Evolutionary conservation across 2,329 filamentous ascomycete species (phyloP), one percentile per base, ranked within the genome.

Genomic region (Aspergillus udagawae): DNA sequence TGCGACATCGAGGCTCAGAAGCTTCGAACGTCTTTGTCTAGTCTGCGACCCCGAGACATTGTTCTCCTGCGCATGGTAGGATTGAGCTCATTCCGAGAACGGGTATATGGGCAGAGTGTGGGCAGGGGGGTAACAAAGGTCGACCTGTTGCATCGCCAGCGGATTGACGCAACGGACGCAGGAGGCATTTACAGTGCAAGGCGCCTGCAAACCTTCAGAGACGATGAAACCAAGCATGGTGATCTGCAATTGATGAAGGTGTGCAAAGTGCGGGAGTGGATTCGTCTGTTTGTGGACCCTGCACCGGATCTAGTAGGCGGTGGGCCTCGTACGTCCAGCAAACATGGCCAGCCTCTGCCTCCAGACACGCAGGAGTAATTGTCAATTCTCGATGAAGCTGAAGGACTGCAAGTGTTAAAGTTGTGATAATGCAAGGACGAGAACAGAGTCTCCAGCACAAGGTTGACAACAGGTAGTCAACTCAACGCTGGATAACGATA

Each of bases 101-200:
- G 83, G 65, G 92, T 97, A 0, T 92, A 94, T 65, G 92, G 93
- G 0, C 89, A 95, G 71, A 94, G 88, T 67, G 75, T 97, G 60
- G 84, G 88, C 28, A 83, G 83, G 61, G 85, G 85, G 7, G 82
- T 89, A 65, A 92, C 90, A 3, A 85, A 82, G 60, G 77, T 93
- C 27, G 81, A 86, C 60, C 74, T 95, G 47, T 74, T 95, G 20
- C 85, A 85, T 65, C 80, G 85, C 23, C 75, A 79, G 55, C 79
- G 75, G 58, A 68, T 83, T 8, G 81, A 83, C 57, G 77, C 75
- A 63, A 80, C 69, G 41, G 85, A 82, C 69, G 70, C 67, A 57
- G 80, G 76, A 3, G 86, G 87, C 0, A 75, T 83, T 42, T 90
- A 89, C 65, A 81, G 76, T 3, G 70, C 77, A 1, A 77, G 75